Percentiles rank a stretch among this genome's conserved stretches.
phyloP scores from a whole-genome alignment of 441 rosid genomes.

The Gossypium davidsonii region DNA sequence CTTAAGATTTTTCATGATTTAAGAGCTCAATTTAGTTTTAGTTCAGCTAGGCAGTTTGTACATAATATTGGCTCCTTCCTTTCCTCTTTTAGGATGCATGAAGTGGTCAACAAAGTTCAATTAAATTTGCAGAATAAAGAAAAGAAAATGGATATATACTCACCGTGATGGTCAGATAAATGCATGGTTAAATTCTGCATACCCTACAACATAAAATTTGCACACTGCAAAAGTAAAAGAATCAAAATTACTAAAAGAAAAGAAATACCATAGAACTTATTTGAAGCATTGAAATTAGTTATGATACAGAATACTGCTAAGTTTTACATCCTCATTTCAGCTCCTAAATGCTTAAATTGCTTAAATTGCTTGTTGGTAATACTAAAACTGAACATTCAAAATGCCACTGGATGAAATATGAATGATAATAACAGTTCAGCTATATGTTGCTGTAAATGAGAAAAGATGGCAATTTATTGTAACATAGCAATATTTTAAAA shows the following conservation, averaged over 20 bases:
- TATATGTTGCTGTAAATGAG: background rate
- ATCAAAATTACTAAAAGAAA: conserved; percentile 4
- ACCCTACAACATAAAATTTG: conserved; percentile 24
- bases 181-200: conserved; percentile 15
- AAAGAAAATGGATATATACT: conserved; percentile 13
- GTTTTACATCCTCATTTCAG: background rate
- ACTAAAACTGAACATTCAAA: background rate
- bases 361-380: background rate
- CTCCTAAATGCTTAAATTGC: background rate
- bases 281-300: background rate
- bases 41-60: background rate
- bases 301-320: background rate
- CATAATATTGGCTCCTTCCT: background rate
- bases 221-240: conserved; percentile 33
- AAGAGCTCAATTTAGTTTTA: background rate
- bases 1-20: background rate
- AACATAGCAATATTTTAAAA: background rate
- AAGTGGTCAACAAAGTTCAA: background rate
- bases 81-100: background rate
- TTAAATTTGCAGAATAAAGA: background rate
- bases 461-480: background rate
- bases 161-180: conserved; percentile 29
- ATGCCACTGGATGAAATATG: background rate
- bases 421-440: background rate
- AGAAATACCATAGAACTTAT: background rate